phyloP scores from a whole-genome alignment of 2,329 filamentous ascomycete species.

The Exophiala viscosa region DNA sequence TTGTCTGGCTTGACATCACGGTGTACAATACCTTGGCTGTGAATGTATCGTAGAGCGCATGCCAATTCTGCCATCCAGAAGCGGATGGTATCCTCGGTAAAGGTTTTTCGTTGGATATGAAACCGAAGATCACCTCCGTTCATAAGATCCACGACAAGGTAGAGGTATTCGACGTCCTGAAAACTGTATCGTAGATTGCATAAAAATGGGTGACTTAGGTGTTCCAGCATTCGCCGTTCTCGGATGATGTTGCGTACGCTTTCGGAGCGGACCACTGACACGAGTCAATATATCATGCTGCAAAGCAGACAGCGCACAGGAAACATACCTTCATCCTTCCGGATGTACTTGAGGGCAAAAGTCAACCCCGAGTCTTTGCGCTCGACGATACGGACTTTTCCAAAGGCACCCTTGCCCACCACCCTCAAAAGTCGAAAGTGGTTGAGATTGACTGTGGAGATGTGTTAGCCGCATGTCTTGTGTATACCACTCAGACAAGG shows the following conservation, averaged over 20 bases:
- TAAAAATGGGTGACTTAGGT: constrained; percentile 95
- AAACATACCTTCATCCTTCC: constrained; percentile 88
- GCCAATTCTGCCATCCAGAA: constrained; percentile 97
- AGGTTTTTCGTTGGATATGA: constrained; percentile 95
- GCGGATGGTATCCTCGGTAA: constrained; percentile 91
- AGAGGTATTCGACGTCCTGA: constrained; percentile 98
- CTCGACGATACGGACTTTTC: constrained; percentile 98
- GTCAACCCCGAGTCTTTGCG: constrained; percentile 90
- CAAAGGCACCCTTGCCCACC: constrained; percentile 95
- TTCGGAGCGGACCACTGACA: constrained; percentile 86
- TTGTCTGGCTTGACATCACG: constrained; percentile 92
- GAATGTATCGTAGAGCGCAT: constrained; percentile 84
- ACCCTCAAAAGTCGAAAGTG: constrained; percentile 94
- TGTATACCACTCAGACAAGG: constrained; percentile 22
- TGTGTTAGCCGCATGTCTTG: background rate
- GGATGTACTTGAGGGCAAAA: constrained; percentile 96
- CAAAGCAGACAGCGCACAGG: background rate
- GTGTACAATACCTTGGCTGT: constrained; percentile 82
- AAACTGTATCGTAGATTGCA: constrained; percentile 99
- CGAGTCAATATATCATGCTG: constrained; percentile 28
- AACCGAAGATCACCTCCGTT: constrained; percentile 94
- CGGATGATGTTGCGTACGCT: constrained; percentile 98
- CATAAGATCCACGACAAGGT: constrained; percentile 97
- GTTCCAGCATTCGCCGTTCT: constrained; percentile 95
- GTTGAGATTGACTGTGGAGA: constrained; percentile 76